Conservation (phyloP, 495 filamentous ascomycete species). For the Aspergillus funiculosus region DNA sequence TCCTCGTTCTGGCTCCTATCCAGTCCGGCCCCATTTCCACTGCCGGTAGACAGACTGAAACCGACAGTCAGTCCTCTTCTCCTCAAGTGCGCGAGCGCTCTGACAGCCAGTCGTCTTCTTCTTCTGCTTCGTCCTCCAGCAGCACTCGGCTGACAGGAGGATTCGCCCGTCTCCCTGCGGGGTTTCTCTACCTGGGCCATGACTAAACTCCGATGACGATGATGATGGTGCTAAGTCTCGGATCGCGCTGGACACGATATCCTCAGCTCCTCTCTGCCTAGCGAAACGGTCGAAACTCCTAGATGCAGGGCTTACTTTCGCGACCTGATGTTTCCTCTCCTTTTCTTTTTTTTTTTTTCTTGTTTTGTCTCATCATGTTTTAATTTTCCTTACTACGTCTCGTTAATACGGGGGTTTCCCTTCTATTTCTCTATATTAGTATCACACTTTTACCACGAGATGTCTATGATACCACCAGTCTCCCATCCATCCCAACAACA, state of each 20-base stretch:
- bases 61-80: constrained; percentile 8
- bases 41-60: constrained; percentile 22
- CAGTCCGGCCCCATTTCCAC: constrained; percentile 31
- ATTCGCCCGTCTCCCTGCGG: constrained; percentile 20
- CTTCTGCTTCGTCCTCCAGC: constrained; percentile 12
- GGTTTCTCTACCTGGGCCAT: constrained; percentile 33
- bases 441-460: constrained; percentile 3
- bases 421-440: constrained; percentile 1
- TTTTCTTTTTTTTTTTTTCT: constrained; percentile 9
- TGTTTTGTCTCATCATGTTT: constrained; percentile 5
- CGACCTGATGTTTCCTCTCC: too few species aligned
- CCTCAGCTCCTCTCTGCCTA: constrained; percentile 9
- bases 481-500: constrained; percentile 16
- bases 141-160: constrained; percentile 17
- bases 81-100: constrained; percentile 2
- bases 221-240: constrained; percentile 4
- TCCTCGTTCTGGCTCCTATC: constrained; percentile 38
- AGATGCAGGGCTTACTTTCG: too few species aligned
- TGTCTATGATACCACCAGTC: constrained; percentile 13
- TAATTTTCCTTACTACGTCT: not conserved
- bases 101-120: not conserved
- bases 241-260: constrained; percentile 27
- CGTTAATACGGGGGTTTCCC: not conserved
- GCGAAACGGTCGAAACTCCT: constrained; percentile 1
- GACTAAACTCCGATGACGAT: constrained; percentile 9